A percentile compares a stretch with the other conserved stretches of the same genome.
These are phyloP conservation scores for Aspergillus sparsus DNA, from an alignment of 495 filamentous ascomycete genomes.

Conservation along the genomic window DNA sequence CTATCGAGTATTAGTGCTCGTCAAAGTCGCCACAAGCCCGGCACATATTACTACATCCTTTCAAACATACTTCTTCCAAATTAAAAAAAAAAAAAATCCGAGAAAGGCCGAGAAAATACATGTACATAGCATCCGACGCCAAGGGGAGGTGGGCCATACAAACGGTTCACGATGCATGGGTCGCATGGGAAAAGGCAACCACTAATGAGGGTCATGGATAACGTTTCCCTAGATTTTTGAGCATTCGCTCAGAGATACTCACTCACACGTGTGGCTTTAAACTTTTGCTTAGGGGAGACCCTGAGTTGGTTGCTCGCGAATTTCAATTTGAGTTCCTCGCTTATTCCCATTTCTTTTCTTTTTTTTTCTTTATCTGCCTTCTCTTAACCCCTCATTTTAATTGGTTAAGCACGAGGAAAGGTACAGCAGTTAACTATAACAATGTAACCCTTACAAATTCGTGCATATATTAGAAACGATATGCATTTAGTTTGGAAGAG, in stretches of 20 bases:
- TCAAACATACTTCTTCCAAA: neutral
- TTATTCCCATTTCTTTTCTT: too few species aligned
- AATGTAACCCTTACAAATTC: too few species aligned
- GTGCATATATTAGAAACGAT: too few species aligned
- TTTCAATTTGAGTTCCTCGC: too few species aligned
- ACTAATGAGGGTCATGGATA: neutral
- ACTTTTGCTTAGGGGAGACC: neutral
- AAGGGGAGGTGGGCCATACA: slow-evolving; percentile 6
- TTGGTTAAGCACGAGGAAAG: too few species aligned
- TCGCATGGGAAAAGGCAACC: slow-evolving; percentile 18
- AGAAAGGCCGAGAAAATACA: neutral
- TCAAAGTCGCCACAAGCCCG: too few species aligned
- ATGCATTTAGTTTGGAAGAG: too few species aligned
- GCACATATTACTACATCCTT: too few species aligned
- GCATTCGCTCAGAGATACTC: neutral
- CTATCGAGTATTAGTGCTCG: too few species aligned
- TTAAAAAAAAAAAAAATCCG: neutral
- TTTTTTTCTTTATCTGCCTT: too few species aligned
- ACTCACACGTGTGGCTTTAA: neutral
- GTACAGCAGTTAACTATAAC: too few species aligned
- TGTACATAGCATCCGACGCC: neutral
- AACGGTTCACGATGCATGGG: slow-evolving; percentile 8
- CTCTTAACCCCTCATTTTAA: too few species aligned
- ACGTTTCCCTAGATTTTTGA: neutral
- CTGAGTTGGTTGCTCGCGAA: neutral